Evolutionary conservation across 2,329 filamentous ascomycete genomes (phyloP), one percentile per base, ranked within the genome.

Genomic region (Aspergillus caelatus): DNA sequence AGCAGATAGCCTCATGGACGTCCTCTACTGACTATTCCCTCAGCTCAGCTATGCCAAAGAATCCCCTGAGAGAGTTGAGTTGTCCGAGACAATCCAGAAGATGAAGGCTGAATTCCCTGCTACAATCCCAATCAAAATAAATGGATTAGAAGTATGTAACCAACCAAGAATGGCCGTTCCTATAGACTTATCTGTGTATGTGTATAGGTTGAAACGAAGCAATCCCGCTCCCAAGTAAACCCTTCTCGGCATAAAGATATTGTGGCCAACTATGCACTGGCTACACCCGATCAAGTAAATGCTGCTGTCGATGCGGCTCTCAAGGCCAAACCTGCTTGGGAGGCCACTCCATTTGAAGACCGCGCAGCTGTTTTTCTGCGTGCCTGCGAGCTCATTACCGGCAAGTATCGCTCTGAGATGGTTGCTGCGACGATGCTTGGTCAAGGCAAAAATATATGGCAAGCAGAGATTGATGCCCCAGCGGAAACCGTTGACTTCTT

Each of bases 391-490:
- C 84, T 98, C 65, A 88, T 98, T 68, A 84, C 91, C 57, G 91
- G 87, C 67, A 98, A 97, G 82, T 97, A 98, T 81, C 88, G 94
- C 75, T 97, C 96, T 79, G 93, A 97, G 59, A 88, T 98, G 71
- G 96, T 97, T 90, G 94, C 94, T 5, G 89, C 93, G 36, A 97
- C 94, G 6, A 97, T 98, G 88, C 84, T 97, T 23, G 94, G 94
- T 66, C 94, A 98, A 81, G 94, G 94, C 72, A 98, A 98, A 87
- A 98, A 97, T 77, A 93, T 92, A 52, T 97, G 93, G 93, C 94
- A 98, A 80, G 94, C 94, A n/a, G 94, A 98, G 84, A 97, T 98
- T 67, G 94, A 98, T 78, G 86, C 93, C 45, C 94, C 94, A 21
- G 94, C 94, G 12, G 94, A 98, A 84, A 81, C 96, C 70, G 90